Evolutionary conservation across 495 filamentous ascomycete genomes (phyloP), one percentile per base, ranked within the genome.

Genomic region (Penicillium fimorum): DNA sequence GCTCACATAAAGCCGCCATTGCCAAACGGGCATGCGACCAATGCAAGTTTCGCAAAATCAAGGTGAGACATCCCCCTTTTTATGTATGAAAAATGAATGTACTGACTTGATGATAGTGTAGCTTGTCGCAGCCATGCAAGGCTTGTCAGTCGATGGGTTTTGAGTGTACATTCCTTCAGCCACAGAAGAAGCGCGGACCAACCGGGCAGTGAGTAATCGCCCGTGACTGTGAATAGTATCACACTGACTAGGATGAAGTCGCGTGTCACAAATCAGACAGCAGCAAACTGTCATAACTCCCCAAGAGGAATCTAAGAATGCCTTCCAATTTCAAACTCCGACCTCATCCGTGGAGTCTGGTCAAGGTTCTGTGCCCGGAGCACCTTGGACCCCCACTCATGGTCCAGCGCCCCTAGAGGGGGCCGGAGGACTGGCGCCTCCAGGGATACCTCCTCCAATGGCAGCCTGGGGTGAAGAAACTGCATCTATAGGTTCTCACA

Each of bases 31-130:
- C 72, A 2, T 76, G 73, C 51, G 73, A 76, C 53, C 72, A 74
- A 58, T 76, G 73, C 70, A 73, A 72, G 47, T 69, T 76, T 44
- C 70, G 73, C 55, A 76, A 76, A 60, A 76, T 72, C 54, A 76
- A 72, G 70, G 73, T 70, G 66, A 51, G 24, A 17, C 20, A 22
- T 43, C 37, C 58, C 49, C 55, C 54, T 44, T 53, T 49, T 32
- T n/a, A 24, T 30, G 38, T 20, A 20, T 49, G 7, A 17, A n/a
- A 46, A 46, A 17, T 13, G 5, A 45, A 35, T 33, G 40, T 53
- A 60, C 64, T 56, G 18, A 47, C 48, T 37, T 6, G n/a, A 47
- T 18, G 37, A 51, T 55, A 76, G 74, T 76, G 74, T 43, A 75
- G 71, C 52, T 53, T 76, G 27, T 71, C 72, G 35, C 70, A 70